phyloP scores from a whole-genome alignment of 768 basidiomycete genomes.

The Amanita muscaria region DNA sequence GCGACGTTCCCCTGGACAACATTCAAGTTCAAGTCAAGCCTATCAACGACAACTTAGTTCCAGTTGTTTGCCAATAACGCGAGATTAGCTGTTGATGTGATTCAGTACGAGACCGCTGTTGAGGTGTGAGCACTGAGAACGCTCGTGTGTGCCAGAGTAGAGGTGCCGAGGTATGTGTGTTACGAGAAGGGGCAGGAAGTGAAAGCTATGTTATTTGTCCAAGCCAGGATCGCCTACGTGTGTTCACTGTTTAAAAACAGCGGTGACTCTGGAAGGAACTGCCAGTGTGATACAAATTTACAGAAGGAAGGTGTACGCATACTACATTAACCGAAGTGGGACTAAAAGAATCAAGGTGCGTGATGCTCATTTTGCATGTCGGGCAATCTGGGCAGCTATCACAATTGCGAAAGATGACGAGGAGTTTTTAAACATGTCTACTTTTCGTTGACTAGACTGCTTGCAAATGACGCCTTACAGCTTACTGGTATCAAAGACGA shows the following conservation, averaged over 20 bases:
- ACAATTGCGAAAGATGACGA: constrained; percentile 69
- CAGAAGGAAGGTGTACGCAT: constrained; percentile 82
- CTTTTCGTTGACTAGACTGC: constrained; percentile 45
- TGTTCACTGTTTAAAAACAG: constrained; percentile 38
- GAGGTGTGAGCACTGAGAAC: constrained; percentile 94
- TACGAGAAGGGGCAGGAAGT: constrained; percentile 96
- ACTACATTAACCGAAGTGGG: constrained; percentile 87
- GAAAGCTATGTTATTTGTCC: constrained; percentile 53
- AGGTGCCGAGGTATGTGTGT: constrained; percentile 81
- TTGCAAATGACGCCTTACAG: constrained; percentile 61
- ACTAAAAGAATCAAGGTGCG: constrained; percentile 85
- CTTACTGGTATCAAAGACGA: constrained; percentile 78
- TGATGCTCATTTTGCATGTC: background rate
- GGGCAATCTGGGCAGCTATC: constrained; percentile 37
- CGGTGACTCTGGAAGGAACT: constrained; percentile 96
- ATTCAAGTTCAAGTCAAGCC: constrained; percentile 94
- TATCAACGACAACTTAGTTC: constrained; percentile 89
- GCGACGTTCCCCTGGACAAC: constrained; percentile 97
- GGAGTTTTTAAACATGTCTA: background rate
- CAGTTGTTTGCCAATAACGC: constrained; percentile 86
- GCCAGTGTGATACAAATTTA: constrained; percentile 97
- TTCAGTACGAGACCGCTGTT: constrained; percentile 72
- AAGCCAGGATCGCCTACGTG: background rate
- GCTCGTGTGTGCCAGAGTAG: constrained; percentile 92
- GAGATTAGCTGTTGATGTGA: constrained; percentile 78